phyloP scores from a whole-genome alignment of 208 protist genomes.

The Naegleria fowleri region DNA sequence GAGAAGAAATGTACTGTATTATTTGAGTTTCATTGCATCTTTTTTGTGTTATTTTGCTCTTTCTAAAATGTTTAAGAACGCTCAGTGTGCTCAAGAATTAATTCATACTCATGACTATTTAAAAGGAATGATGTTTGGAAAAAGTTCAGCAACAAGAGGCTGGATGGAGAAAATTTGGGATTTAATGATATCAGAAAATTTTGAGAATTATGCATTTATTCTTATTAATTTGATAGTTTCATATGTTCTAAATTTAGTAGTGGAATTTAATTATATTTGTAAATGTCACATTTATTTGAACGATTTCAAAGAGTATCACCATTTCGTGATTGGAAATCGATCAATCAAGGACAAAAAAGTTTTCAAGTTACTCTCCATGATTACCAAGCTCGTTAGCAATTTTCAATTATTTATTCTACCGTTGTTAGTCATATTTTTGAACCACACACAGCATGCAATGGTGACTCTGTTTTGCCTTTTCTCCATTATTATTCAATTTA shows the following conservation, averaged over 20 bases:
- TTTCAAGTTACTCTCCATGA: neutral
- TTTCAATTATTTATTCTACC: neutral
- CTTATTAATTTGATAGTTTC: neutral
- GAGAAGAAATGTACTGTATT: neutral
- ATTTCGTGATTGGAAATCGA: neutral
- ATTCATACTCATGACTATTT: neutral
- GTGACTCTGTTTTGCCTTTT: neutral
- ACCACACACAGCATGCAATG: neutral
- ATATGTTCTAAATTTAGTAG: neutral
- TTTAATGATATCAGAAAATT: neutral
- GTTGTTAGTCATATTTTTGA: neutral
- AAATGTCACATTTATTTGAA: neutral
- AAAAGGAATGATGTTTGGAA: neutral
- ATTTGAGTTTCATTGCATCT: neutral
- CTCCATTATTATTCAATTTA: neutral
- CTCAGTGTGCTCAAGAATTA: neutral
- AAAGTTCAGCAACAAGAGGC: neutral
- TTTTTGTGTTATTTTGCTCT: neutral
- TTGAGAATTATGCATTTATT: neutral
- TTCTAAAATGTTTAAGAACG: neutral
- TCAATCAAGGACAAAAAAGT: neutral
- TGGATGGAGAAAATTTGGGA: neutral
- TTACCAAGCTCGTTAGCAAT: neutral
- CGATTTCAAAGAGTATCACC: neutral
- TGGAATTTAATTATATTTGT: neutral